These are phyloP conservation scores for Tricladium varicosporioides DNA, from an alignment of 2,329 filamentous ascomycete genomes.

Conservation along the genomic window DNA sequence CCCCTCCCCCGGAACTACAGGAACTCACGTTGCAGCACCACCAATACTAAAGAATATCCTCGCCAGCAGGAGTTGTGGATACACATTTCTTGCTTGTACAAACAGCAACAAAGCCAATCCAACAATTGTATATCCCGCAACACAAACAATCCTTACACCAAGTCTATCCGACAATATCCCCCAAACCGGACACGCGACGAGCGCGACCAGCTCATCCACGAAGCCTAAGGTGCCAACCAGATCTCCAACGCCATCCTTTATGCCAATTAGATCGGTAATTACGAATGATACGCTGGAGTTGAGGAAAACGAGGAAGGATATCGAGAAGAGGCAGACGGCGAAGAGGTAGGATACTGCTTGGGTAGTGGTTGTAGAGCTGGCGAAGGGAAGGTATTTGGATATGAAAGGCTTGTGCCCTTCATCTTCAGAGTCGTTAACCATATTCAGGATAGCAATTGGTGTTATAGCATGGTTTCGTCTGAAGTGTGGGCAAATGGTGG, in stretches of 20 bases:
- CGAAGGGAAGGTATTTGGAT: constrained; percentile 48
- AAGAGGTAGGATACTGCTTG: constrained; percentile 75
- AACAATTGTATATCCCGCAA: constrained; percentile 79
- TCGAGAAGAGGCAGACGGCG: constrained; percentile 81
- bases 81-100: constrained; percentile 83
- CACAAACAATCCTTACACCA: constrained; percentile 70
- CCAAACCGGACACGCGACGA: constrained; percentile 79
- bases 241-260: constrained; percentile 71
- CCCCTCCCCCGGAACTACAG: no score
- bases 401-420: constrained; percentile 15
- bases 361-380: constrained; percentile 55
- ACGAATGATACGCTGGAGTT: constrained; percentile 84
- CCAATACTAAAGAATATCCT: constrained; percentile 86
- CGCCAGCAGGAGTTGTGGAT: constrained; percentile 82
- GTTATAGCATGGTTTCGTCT: neutral
- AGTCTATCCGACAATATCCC: constrained; percentile 74
- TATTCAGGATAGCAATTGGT: constrained; percentile 1
- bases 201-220: constrained; percentile 77
- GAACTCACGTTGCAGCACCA: constrained; percentile 79
- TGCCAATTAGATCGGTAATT: constrained; percentile 76
- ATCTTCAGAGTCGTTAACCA: constrained; percentile 1
- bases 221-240: constrained; percentile 84
- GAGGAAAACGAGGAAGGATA: constrained; percentile 86
- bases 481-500: neutral
- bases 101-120: constrained; percentile 74